These are phyloP conservation scores for Paramecium sonneborni DNA, from an alignment of 73 alveolate genomes.

Conservation along the genomic window DNA sequence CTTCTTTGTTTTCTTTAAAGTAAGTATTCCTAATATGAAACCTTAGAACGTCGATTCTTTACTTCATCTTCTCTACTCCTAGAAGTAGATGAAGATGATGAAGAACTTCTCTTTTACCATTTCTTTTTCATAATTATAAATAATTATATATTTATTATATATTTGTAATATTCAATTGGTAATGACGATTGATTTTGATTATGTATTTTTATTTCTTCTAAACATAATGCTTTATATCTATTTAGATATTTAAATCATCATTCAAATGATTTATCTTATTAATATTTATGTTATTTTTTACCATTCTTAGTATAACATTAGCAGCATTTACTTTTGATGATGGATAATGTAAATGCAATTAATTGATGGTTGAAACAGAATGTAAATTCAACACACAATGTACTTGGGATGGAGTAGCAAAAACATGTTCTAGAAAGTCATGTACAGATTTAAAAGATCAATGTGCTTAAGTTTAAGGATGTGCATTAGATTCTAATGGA, in stretches of 20 bases:
- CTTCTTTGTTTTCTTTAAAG: conserved; percentile 24
- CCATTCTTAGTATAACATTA: neutral
- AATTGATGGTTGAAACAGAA: conserved; percentile 13
- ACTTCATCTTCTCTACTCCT: neutral
- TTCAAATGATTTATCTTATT: neutral
- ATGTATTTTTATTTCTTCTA: neutral
- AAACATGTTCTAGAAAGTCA: conserved; percentile 17
- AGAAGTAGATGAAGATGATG: conserved; percentile 28
- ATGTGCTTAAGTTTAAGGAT: neutral
- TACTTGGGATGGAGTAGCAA: neutral
- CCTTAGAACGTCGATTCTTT: neutral
- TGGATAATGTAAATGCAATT: neutral
- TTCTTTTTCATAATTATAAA: neutral
- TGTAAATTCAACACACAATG: conserved; percentile 1
- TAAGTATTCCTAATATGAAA: conserved; percentile 22
- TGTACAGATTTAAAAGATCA: conserved; percentile 29
- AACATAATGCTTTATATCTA: neutral
- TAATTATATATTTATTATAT: neutral
- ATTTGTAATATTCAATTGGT: neutral
- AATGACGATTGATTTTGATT: neutral
- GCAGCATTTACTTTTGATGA: conserved; percentile 7
- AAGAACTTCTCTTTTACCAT: neutral
- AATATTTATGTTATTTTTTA: neutral
- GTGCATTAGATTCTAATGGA: conserved; percentile 23
- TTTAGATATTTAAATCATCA: neutral